Percentiles rank a stretch among this genome's conserved stretches.
These are phyloP conservation scores for Teunomyces gatunensis DNA, from an alignment of 805 yeast species.

Conservation along the genomic window DNA sequence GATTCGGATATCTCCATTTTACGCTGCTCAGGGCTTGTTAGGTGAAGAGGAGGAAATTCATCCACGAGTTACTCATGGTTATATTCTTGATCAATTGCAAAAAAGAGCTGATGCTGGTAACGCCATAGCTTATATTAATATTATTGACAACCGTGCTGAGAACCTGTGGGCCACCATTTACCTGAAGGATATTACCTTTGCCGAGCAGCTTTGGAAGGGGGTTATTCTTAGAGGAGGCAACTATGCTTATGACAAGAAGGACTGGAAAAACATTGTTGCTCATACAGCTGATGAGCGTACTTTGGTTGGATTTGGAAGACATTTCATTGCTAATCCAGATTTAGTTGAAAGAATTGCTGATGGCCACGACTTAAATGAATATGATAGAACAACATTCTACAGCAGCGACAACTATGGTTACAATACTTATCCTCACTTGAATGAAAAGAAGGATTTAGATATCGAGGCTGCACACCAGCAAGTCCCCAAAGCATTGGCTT, in stretches of 20 bases:
- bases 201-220: slow-evolving; percentile 34
- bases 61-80: slow-evolving; percentile 38
- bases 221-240: slow-evolving; percentile 24
- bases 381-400: slow-evolving; percentile 51
- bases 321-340: slow-evolving; percentile 56
- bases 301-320: slow-evolving; percentile 45
- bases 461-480: not conserved
- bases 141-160: slow-evolving; percentile 32
- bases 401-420: slow-evolving; percentile 23
- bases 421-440: slow-evolving; percentile 8
- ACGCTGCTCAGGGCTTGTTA: slow-evolving; percentile 29
- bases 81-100: slow-evolving; percentile 41
- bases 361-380: slow-evolving; percentile 38
- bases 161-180: not conserved
- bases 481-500: not conserved
- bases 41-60: slow-evolving; percentile 29
- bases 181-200: slow-evolving; percentile 19
- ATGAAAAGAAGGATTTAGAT: not conserved
- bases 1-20: slow-evolving; percentile 49
- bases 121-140: slow-evolving; percentile 30
- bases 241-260: slow-evolving; percentile 20
- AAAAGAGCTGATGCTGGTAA: slow-evolving; percentile 22
- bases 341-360: slow-evolving; percentile 42
- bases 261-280: slow-evolving; percentile 10
- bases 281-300: slow-evolving; percentile 17